These are phyloP conservation scores for Hypoxylon sp. DNA, from an alignment of 2,329 filamentous ascomycete genomes.

Conservation along the genomic window DNA sequence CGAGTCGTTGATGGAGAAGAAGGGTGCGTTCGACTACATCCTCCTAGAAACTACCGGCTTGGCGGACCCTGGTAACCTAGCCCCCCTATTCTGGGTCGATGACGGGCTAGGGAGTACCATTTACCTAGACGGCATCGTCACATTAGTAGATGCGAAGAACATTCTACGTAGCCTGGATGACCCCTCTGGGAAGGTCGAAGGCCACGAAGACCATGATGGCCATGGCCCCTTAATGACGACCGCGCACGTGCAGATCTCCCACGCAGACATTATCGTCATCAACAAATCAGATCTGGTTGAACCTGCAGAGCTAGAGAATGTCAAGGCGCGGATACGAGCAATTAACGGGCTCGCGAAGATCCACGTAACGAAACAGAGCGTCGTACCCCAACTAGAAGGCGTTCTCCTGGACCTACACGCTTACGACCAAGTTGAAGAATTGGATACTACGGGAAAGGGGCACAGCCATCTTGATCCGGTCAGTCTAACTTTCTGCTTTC, in stretches of 20 bases:
- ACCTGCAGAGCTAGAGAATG: constrained; percentile 70
- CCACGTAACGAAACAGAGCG: constrained; percentile 80
- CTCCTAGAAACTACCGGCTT: constrained; percentile 95
- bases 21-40: constrained; percentile 96
- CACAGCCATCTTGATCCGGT: constrained; percentile 92
- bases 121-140: constrained; percentile 96
- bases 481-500: constrained; percentile 43
- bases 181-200: constrained; percentile 61
- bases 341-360: constrained; percentile 92
- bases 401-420: constrained; percentile 90
- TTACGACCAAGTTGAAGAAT: constrained; percentile 80
- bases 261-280: constrained; percentile 92
- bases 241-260: constrained; percentile 94
- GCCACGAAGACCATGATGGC: constrained; percentile 58
- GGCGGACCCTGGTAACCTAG: constrained; percentile 93
- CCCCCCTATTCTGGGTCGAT: constrained; percentile 96
- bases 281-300: constrained; percentile 92
- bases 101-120: constrained; percentile 94
- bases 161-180: constrained; percentile 84
- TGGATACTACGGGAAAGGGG: constrained; percentile 77
- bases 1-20: constrained; percentile 93
- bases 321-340: constrained; percentile 75
- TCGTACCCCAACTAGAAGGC: constrained; percentile 83
- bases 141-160: constrained; percentile 94
- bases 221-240: constrained; percentile 81